Evolutionary conservation across 768 basidiomycete species (phyloP), one percentile per base, ranked within the genome.

Genomic region (Mycena indigotica): DNA sequence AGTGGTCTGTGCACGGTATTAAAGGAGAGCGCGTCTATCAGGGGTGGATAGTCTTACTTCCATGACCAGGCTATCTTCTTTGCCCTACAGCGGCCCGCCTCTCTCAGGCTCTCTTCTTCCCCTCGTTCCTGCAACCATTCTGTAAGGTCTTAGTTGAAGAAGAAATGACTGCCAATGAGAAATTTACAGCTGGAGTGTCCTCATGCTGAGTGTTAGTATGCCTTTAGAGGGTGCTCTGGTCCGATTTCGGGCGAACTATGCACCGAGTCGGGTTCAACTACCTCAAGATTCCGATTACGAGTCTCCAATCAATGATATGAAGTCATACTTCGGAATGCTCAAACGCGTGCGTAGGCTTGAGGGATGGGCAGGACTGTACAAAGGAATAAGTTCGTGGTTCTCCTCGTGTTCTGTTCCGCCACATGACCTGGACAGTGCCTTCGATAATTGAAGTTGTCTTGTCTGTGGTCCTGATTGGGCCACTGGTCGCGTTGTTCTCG

Each of bases 371-470:
- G n/a, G n/a, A n/a, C n/a, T n/a, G n/a, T 25, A 8, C 32, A 17
- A 35, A 35, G 32, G 32, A 8, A 17, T 17, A 8, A 8, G 32
- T 35, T 35, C 8, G 32, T 17, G 32, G 8, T 17, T 35, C 32
- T 44, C 35, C 10, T n/a, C 30, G 12, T 8, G 12, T 35, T n/a
- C 26, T 23, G 5, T 29, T 32, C 28, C 10, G 10, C 26, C 41
- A 28, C 32, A 55, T 29, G 53, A 55, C 24, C 45, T 48, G 60
- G 58, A 16, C 38, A 56, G 6, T 61, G 59, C 59, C 59, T 1
- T 50, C 59, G 24, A 50, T 61, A 16, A 28, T 61, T n/a, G 8
- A 35, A 15, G 29, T 19, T 29, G 15, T 61, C 38, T 30, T 61
- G 5, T 23, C 19, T 8, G 24, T 30, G 2, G 35, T 49, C 29